Evolutionary conservation across 208 protist genomes (phyloP), one percentile per base, ranked within the genome.

Genomic region (Crithidia mellificae): DNA sequence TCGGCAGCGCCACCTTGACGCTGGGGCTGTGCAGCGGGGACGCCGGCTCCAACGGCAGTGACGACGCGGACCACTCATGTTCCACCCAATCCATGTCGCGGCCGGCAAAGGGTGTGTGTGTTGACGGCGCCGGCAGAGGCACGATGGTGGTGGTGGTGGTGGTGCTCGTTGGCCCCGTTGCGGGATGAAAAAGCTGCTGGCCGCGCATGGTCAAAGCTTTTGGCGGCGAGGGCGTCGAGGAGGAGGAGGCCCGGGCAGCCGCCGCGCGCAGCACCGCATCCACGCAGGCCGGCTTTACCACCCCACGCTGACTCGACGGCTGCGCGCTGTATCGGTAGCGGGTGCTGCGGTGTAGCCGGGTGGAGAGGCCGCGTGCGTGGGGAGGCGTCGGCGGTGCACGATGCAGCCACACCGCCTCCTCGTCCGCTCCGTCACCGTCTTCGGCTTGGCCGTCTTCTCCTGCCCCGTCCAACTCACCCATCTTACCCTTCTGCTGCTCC

Each of bases 291-390:
- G 29, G 47, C 47, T 55, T 53, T 46, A 65, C 59, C 46, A 65
- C 59, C 3, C 59, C 59, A 19, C 5, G 19, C 7, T 50, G 39
- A 0, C 5, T 3, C 0, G 44, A 22, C 2, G 39, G n/a, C 29
- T 17, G 51, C 12, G 8, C 29, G 39, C 24, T 9, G 59, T 55
- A 55, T 6, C 59, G 44, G 59, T 65, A 65, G 0, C 59, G 59
- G 1, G 59, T 65, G 59, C 59, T 65, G n/a, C 59, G 27, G 43
- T 30, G 59, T 30, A 65, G 59, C 8, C 59, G 44, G 4, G 59
- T 65, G 22, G 59, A 54, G 44, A 65, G 59, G 22, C 32, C 46
- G n/a, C 59, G 59, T 0, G 46, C 8, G 7, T 14, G 6, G 25
- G 32, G 20, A 15, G 46, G n/a, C 7, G 58, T 27, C 2, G 46